Conservation (phyloP, 805 yeast genomes). For the Cyberlindnera maclurae region DNA sequence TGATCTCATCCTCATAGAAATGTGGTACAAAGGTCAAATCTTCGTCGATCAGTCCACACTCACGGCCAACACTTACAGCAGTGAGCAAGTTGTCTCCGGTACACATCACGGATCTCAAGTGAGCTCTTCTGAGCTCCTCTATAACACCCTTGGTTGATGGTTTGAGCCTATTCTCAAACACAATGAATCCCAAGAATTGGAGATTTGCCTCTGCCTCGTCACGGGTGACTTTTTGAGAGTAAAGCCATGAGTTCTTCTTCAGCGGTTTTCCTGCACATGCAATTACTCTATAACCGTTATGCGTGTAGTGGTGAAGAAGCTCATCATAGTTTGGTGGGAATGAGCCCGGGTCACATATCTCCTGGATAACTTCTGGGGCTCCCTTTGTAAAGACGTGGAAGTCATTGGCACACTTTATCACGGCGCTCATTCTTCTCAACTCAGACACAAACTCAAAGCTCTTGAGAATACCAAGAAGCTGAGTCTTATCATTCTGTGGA, state of each 20-base stretch:
- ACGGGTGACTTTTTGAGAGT: constrained; percentile 46
- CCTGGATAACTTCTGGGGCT: constrained; percentile 90
- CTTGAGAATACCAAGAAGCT: constrained; percentile 40
- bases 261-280: constrained; percentile 74
- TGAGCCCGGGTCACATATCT: constrained; percentile 63
- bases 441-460: constrained; percentile 79
- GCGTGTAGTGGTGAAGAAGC: constrained; percentile 77
- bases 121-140: constrained; percentile 52
- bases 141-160: constrained; percentile 58
- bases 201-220: constrained; percentile 63
- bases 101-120: constrained; percentile 85
- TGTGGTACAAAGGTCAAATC: constrained; percentile 56
- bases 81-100: constrained; percentile 96
- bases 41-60: constrained; percentile 59
- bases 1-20: constrained; percentile 31
- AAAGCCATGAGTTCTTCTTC: constrained; percentile 39
- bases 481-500: constrained; percentile 33
- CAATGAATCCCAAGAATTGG: constrained; percentile 77
- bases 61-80: constrained; percentile 87
- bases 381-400: constrained; percentile 74
- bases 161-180: constrained; percentile 89
- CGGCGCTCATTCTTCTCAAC: constrained; percentile 84
- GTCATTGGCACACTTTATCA: constrained; percentile 43
- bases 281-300: constrained; percentile 89
- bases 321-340: constrained; percentile 73